Conservation (phyloP, 768 basidiomycete genomes). For the Ramaria sp. region DNA sequence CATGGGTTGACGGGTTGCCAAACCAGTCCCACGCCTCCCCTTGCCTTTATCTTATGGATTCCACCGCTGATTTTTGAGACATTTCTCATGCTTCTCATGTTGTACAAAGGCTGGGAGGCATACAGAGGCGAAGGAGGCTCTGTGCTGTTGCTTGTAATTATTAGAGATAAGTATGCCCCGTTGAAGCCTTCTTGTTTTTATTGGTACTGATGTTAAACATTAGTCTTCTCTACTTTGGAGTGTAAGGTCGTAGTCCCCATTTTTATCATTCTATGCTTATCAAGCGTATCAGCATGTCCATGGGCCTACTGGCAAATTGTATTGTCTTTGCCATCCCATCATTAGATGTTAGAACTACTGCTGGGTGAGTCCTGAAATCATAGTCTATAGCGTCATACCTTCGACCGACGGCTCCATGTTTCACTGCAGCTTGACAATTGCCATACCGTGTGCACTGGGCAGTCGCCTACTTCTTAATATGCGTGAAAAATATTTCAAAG, state of each 20-base stretch:
- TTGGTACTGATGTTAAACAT: neutral
- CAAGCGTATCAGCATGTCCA: neutral
- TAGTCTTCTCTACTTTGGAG: neutral
- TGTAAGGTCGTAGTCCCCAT: neutral
- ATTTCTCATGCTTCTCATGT: too few species aligned
- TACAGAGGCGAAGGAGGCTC: neutral
- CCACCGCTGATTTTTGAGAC: too few species aligned
- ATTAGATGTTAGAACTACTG: neutral
- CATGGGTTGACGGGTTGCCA: too few species aligned
- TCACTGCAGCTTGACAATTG: constrained; percentile 24
- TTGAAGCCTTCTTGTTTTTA: neutral
- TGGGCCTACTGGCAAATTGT: neutral
- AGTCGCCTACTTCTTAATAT: constrained; percentile 48
- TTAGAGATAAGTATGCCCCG: neutral
- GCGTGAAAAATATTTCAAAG: constrained; percentile 16
- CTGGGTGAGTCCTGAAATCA: neutral
- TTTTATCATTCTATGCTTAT: neutral
- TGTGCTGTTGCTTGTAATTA: neutral
- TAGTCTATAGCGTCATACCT: neutral
- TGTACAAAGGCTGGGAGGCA: too few species aligned
- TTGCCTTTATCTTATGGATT: too few species aligned
- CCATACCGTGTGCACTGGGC: constrained; percentile 48
- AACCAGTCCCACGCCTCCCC: too few species aligned
- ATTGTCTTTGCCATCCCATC: neutral
- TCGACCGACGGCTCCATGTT: neutral